These are phyloP conservation scores for Sporothrix dimorphospora DNA, from an alignment of 2,329 filamentous ascomycete genomes.

Conservation along the genomic window DNA sequence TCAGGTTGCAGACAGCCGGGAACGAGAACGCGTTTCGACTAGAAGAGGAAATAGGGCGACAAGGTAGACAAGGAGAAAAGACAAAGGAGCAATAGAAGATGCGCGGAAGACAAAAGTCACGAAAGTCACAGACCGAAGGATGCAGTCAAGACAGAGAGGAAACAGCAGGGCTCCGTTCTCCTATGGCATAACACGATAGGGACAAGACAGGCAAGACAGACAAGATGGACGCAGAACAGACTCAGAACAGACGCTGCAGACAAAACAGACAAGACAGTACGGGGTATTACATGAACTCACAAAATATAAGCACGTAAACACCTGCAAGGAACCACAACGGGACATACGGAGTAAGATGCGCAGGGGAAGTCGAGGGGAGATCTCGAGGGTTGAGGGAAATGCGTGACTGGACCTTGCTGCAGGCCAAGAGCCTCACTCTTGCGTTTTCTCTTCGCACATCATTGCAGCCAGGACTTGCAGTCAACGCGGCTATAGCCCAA, in stretches of 20 bases:
- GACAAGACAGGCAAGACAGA: not conserved
- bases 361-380: not conserved
- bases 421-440: not conserved
- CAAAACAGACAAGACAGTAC: no score
- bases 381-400: not conserved
- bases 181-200: not conserved
- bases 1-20: not conserved
- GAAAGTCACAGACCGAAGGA: not conserved
- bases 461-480: not conserved
- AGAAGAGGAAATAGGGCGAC: not conserved
- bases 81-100: not conserved
- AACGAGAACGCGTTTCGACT: not conserved
- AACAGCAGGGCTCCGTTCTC: not conserved
- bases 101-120: not conserved
- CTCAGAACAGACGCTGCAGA: no score
- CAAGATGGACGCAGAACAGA: not conserved
- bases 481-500: not conserved
- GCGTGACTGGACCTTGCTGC: not conserved
- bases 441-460: not conserved
- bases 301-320: not conserved
- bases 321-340: constrained; percentile 1
- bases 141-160: not conserved
- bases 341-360: constrained; percentile 4
- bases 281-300: no score
- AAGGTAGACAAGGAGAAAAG: not conserved